Evolutionary conservation across 345 rosid genomes (phyloP).

Genomic region (Nasturtium officinale): DNA sequence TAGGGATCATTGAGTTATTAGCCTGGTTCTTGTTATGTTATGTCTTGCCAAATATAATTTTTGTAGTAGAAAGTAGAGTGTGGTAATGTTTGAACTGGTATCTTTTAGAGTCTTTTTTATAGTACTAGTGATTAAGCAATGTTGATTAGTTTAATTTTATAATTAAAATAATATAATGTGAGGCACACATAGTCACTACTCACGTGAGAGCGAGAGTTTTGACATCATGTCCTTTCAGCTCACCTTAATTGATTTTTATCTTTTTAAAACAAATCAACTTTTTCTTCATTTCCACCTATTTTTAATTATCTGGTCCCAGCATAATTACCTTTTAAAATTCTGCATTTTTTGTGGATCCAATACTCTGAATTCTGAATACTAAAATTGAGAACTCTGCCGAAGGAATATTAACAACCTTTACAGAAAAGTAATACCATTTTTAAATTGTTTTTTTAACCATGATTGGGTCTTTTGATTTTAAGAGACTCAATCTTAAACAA

Average conservation of each 20-base stretch:
- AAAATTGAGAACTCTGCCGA: constrained; percentile 39
- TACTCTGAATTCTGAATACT: constrained; percentile 39
- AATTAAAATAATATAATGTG: constrained; percentile 15
- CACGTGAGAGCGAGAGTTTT: constrained; percentile 44
- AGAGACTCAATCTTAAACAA: constrained; percentile 20
- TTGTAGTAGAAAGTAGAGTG: constrained; percentile 1
- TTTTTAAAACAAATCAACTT: constrained; percentile 31
- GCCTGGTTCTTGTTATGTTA: neutral
- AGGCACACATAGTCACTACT: too few relatives aligned
- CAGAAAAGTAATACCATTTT: constrained; percentile 28
- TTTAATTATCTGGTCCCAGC: constrained; percentile 32
- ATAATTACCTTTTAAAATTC: constrained; percentile 41
- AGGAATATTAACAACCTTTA: constrained; percentile 42
- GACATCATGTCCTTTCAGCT: constrained; percentile 39
- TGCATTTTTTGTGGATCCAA: constrained; percentile 43
- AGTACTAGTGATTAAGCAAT: constrained; percentile 1
- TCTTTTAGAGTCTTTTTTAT: neutral
- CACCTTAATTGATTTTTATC: constrained; percentile 16
- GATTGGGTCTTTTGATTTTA: constrained; percentile 14
- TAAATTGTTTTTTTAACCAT: neutral
- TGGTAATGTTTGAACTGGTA: neutral
- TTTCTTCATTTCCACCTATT: constrained; percentile 6
- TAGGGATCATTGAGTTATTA: constrained; percentile 6
- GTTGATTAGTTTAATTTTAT: neutral
- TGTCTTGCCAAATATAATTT: neutral